Conservation (phyloP, 352 stramenopile genomes). For the Globisporangium viniferum region DNA sequence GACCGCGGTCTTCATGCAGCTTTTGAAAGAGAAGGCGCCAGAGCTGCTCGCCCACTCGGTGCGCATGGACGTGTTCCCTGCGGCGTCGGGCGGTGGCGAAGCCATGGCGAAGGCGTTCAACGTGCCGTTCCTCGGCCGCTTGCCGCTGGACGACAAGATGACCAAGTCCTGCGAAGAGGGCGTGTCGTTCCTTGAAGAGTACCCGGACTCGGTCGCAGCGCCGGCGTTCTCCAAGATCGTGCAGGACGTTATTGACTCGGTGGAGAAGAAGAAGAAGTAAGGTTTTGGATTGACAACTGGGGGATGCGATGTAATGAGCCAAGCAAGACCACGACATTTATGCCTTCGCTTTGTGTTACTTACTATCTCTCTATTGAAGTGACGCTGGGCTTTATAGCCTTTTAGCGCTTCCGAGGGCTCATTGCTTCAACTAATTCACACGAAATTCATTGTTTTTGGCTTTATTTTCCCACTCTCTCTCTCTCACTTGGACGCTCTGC, state of each 20-base stretch:
- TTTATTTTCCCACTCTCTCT: no score
- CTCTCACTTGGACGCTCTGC: no score
- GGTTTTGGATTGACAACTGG: neutral
- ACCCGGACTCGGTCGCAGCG: conserved; percentile 66
- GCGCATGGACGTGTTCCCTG: conserved; percentile 90
- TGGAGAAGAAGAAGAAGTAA: conserved; percentile 37
- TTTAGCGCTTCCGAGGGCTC: no score
- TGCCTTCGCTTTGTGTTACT: neutral
- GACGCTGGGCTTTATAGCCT: no score
- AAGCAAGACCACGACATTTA: neutral
- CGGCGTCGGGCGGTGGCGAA: conserved; percentile 80
- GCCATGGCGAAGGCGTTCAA: conserved; percentile 96
- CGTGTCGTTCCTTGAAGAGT: conserved; percentile 91
- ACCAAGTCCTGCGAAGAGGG: conserved; percentile 95
- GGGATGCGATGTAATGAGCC: neutral
- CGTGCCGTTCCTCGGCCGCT: conserved; percentile 95
- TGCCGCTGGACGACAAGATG: conserved; percentile 97
- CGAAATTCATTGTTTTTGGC: no score
- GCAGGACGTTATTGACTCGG: conserved; percentile 54
- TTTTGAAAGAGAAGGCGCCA: conserved; percentile 84
- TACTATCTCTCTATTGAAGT: no score
- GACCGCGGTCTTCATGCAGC: conserved; percentile 61
- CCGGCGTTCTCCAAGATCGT: conserved; percentile 76
- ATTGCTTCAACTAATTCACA: no score
- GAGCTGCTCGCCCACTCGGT: conserved; percentile 63